Evolutionary conservation across 225 moss, liverwort and hornwort species (phyloP), one percentile per base, ranked within the genome.

Genomic region (Polytrichum formosum): DNA sequence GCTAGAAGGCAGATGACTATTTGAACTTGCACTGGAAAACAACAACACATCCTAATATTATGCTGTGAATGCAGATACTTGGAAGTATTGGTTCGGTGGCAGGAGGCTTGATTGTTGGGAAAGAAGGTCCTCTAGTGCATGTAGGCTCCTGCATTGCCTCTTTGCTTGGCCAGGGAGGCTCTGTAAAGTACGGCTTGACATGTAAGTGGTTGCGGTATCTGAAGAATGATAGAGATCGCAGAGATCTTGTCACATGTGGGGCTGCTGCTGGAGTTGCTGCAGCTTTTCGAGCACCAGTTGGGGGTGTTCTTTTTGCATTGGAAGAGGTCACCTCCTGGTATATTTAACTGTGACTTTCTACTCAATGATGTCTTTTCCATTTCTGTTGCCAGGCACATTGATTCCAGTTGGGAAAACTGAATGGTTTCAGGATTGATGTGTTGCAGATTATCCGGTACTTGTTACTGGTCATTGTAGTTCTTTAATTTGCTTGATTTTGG

Each of bases 241-340:
- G 94, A 75, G 97, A 97, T 82, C 83, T 97, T 65, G 97, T 97
- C 53, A 97, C 94, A 60, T 97, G 97, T 55, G 94, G 97, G 5
- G 83, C 90, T 6, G 97, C 97, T 67, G 97, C 97, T 71, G 97
- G 97, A 83, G 97, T 97, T 76, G 92, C 97, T 18, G 83, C 97
- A 26, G 97, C 97, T 16, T 97, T 97, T 79, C 87, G 97, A 76
- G 97, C 97, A 26, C 97, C 97, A 9, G 86, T 97, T 8, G 97
- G 97, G 1, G 97, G 97, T 26, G 97, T 94, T 64, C 79, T 97
- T 54, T 97, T 97, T 70, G 94, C 97, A 61, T 76, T 97, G 70
- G 97, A 97, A 74, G 97, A 97, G 72, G 89, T 82, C 7, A 92
- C 97, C 21, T 97, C 97, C 35, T 97, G 97, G 97, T 97, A 80